A percentile compares a stretch with the other conserved stretches of the same genome.
Conservation (phyloP, 1,284 basidiomycete species). For the Coniophora puteana region DNA sequence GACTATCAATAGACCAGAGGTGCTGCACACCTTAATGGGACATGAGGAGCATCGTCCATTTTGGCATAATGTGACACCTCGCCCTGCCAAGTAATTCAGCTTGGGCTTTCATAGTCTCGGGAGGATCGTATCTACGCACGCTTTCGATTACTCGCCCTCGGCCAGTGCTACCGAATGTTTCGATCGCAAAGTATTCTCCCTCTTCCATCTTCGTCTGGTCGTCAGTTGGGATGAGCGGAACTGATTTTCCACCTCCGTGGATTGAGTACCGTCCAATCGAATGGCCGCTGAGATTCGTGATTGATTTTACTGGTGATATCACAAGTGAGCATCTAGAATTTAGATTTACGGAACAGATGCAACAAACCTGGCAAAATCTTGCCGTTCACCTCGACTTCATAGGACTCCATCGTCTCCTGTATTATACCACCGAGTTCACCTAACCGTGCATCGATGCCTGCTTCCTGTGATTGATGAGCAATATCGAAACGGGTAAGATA, state of each 20-base stretch:
- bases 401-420: constrained; percentile 99
- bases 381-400: constrained; percentile 90
- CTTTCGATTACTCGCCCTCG: constrained; percentile 88
- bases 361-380: constrained; percentile 80
- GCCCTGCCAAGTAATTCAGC: constrained; percentile 47
- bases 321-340: constrained; percentile 8
- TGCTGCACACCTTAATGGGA: constrained; percentile 58
- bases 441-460: constrained; percentile 93
- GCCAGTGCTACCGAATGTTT: constrained; percentile 98
- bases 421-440: constrained; percentile 92
- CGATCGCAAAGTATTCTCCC: constrained; percentile 98
- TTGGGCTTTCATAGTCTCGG: constrained; percentile 2
- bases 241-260: constrained; percentile 82
- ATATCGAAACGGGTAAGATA: not conserved
- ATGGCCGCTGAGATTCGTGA: constrained; percentile 90
- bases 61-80: constrained; percentile 94
- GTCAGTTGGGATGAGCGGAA: constrained; percentile 86
- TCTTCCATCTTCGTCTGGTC: constrained; percentile 98
- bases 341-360: constrained; percentile 1
- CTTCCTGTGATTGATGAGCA: constrained; percentile 56
- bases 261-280: constrained; percentile 89
- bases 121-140: constrained; percentile 36
- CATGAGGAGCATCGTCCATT: constrained; percentile 65
- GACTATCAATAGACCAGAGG: constrained; percentile 5
- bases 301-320: constrained; percentile 72